Evolutionary conservation across 169 alveolate species (phyloP), one percentile per base, ranked within the genome.

Genomic region (Plasmodium adleri): DNA sequence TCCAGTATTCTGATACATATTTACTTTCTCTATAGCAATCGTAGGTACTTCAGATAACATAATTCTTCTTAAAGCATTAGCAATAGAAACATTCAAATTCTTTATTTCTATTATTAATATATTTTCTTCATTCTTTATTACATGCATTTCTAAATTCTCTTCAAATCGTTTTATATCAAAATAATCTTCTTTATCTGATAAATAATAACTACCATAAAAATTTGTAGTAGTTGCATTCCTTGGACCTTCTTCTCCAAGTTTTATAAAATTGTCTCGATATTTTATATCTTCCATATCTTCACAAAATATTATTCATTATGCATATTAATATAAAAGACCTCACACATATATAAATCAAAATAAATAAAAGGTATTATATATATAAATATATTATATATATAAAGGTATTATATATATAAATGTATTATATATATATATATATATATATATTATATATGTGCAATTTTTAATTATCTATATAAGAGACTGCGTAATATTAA

Each of bases 1-100:
- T 17, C 96, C 96, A 0, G 98, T 96, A 66, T 96, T 96, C 73
- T 96, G 98, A 88, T 80, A 70, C 28, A 94, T 94, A 58, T 92
- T 93, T 13, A 98, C 99, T 71, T 96, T 93, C 80, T 98, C 99
- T 26, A 98, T 96, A 3, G 99, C 99, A 93, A 98, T 96, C 58
- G 99, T 97, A 15, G 99, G 99, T 9, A 98, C 98, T 91, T 98
- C 99, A 4, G 99, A 97, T 45, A 98, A 88, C 88, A 98, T 96
- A 52, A 97, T 96, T 93, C 99, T 94, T 76, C 99, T 94, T 28
- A 98, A 88, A 22, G 99, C 98, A 92, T 98, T 97, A 28, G 99
- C 99, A 74, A 97, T 93, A 13, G 99, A 92, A 17, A 97, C 96
- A 88, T 98, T 98, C 50, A 97, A 95, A 22, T 98, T 97, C 64